phyloP scores from a whole-genome alignment of 495 filamentous ascomycete species.

The Tetracladium marchalianum region DNA sequence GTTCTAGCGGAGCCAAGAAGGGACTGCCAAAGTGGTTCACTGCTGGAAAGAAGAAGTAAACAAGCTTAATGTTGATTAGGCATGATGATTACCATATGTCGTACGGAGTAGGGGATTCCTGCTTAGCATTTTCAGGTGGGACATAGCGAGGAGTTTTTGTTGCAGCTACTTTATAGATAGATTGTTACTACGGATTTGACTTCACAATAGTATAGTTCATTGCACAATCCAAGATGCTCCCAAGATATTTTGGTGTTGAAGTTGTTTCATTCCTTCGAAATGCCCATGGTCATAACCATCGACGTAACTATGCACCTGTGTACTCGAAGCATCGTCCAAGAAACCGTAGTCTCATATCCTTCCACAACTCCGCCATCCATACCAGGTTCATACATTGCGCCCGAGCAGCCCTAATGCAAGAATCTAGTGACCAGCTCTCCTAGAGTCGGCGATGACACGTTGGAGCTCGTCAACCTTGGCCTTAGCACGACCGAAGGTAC shows the following conservation, averaged over 20 bases:
- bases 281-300: slow-evolving; percentile 14
- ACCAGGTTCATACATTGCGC: not conserved
- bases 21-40: slow-evolving; percentile 66
- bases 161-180: not conserved
- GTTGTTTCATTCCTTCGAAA: slow-evolving; percentile 12
- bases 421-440: slow-evolving; percentile 46
- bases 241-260: slow-evolving; percentile 5
- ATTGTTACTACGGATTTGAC: too few relatives aligned
- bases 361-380: slow-evolving; percentile 13
- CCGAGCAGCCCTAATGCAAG: slow-evolving; percentile 9
- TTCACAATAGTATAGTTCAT: too few relatives aligned
- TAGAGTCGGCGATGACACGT: slow-evolving; percentile 92
- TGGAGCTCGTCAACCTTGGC: slow-evolving; percentile 97
- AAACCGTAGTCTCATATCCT: slow-evolving; percentile 9
- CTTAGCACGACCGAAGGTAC: slow-evolving; percentile 96
- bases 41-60: slow-evolving; percentile 42
- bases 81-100: not conserved
- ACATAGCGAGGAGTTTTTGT: slow-evolving; percentile 20
- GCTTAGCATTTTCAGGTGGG: slow-evolving; percentile 7
- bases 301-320: slow-evolving; percentile 8
- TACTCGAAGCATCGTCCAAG: slow-evolving; percentile 13
- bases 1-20: slow-evolving; percentile 23
- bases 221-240: too few relatives aligned
- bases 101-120: slow-evolving; percentile 1
- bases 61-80: slow-evolving; percentile 8